Conservation (phyloP, 2,329 filamentous ascomycete genomes). For the Zymoseptoria passerinii region DNA sequence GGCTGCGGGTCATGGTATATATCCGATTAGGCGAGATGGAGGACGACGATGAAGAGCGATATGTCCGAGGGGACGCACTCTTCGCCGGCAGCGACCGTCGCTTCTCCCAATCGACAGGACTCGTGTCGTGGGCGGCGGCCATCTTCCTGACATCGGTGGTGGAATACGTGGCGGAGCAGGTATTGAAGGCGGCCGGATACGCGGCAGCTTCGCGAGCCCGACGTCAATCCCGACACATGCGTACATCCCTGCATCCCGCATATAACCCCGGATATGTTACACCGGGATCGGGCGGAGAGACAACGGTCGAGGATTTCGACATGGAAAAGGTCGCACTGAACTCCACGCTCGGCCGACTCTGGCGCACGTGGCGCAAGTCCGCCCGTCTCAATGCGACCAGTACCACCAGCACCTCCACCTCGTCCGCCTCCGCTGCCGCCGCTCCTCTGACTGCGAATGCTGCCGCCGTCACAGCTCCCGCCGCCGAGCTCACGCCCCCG, state of each 20-base stretch:
- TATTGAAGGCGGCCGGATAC: conserved; percentile 76
- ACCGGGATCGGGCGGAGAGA: conserved; percentile 9
- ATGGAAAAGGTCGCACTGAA: conserved; percentile 91
- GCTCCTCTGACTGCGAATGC: neutral
- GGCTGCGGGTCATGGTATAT: conserved; percentile 95
- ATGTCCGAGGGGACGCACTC: conserved; percentile 71
- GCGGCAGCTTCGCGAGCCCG: conserved; percentile 62
- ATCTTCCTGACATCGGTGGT: conserved; percentile 94
- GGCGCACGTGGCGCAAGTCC: conserved; percentile 92
- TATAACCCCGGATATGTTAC: conserved; percentile 8
- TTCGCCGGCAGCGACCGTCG: conserved; percentile 50
- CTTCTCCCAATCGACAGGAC: conserved; percentile 39
- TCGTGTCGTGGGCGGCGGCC: conserved; percentile 80
- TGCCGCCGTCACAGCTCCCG: neutral
- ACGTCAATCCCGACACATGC: conserved; percentile 31
- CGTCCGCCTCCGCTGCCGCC: conserved; percentile 7
- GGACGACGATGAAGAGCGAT: conserved; percentile 90
- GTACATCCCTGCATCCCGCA: conserved; percentile 7
- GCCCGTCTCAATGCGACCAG: conserved; percentile 41
- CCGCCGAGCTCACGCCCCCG: neutral
- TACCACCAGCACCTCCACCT: conserved; percentile 4
- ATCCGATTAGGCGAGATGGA: conserved; percentile 94
- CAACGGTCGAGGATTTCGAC: conserved; percentile 71
- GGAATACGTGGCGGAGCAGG: conserved; percentile 88
- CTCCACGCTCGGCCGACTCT: conserved; percentile 76